phyloP scores from a whole-genome alignment of 2,329 filamentous ascomycete species.

The Ophiostoma ulmi region DNA sequence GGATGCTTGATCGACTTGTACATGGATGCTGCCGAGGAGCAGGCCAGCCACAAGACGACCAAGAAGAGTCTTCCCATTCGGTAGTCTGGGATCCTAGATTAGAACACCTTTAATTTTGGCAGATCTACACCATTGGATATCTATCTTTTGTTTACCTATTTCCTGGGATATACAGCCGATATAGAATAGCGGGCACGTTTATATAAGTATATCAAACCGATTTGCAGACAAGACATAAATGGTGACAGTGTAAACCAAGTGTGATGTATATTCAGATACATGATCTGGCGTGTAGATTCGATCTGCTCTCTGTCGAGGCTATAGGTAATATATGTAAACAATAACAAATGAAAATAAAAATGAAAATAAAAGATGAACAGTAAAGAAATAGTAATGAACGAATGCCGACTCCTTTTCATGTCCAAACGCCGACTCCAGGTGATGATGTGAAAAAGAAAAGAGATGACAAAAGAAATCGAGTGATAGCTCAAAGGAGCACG shows the following conservation, averaged over 20 bases:
- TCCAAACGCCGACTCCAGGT: constrained; percentile 10
- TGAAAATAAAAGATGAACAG: neutral
- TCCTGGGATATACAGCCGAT: neutral
- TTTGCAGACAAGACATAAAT: neutral
- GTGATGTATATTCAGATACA: neutral
- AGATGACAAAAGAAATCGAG: neutral
- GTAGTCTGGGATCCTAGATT: neutral
- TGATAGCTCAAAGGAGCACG: neutral
- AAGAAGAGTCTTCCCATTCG: constrained; percentile 16
- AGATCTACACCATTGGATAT: neutral
- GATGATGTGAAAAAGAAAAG: neutral
- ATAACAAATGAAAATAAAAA: neutral
- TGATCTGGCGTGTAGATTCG: neutral
- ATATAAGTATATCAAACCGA: neutral
- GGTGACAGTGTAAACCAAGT: neutral
- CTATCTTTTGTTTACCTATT: neutral
- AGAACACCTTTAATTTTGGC: too few species aligned
- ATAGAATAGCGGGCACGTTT: neutral
- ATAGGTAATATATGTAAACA: neutral
- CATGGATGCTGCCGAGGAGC: constrained; percentile 71
- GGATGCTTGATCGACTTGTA: constrained; percentile 93
- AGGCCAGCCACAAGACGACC: constrained; percentile 31
- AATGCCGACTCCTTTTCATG: constrained; percentile 10
- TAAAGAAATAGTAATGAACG: neutral
- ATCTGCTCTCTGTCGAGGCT: neutral